These are phyloP conservation scores for Thelonectria blattea DNA, from an alignment of 2,329 filamentous ascomycete genomes.

Conservation along the genomic window DNA sequence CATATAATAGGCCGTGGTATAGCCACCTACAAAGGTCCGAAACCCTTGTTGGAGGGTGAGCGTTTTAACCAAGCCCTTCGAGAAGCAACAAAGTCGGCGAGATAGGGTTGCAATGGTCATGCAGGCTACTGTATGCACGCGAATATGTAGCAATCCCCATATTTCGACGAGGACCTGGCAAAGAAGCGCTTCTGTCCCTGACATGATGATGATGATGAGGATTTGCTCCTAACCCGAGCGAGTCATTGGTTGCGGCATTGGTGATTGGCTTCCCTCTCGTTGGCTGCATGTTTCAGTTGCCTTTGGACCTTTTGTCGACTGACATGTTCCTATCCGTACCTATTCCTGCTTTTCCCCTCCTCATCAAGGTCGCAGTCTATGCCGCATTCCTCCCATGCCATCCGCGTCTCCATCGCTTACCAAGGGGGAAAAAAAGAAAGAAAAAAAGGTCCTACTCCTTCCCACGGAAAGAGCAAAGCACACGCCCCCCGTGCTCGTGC, in stretches of 20 bases:
- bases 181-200: not conserved
- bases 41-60: no score
- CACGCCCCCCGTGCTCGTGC: not conserved
- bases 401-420: not conserved
- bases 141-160: no score
- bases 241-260: not conserved
- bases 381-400: constrained; percentile 7
- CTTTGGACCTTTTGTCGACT: not conserved
- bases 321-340: not conserved
- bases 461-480: not conserved
- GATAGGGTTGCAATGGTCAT: not conserved
- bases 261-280: no score
- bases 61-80: no score
- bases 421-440: no score
- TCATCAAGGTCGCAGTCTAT: constrained; percentile 14
- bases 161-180: no score
- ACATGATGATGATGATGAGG: not conserved
- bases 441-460: constrained; percentile 18
- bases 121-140: not conserved
- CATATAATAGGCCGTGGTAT: not conserved
- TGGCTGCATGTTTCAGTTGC: not conserved
- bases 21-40: not conserved
- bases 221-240: not conserved
- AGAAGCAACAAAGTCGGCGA: not conserved
- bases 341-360: not conserved